Evolutionary conservation across 2,329 filamentous ascomycete species (phyloP).

Genomic region (Remersonia thermophila): DNA sequence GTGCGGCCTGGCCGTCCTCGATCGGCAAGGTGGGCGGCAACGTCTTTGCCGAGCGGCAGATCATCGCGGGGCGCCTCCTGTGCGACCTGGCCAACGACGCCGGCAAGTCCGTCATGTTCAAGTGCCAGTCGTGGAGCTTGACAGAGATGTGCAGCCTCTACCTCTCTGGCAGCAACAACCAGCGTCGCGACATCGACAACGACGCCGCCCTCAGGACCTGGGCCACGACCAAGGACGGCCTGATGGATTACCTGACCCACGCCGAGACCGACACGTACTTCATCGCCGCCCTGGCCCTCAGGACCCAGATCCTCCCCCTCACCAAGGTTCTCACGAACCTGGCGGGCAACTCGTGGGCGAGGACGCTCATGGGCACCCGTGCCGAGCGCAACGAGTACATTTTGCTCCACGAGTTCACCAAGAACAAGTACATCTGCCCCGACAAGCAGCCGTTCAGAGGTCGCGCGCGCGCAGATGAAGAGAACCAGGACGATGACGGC

Average conservation of each 20-base stretch:
- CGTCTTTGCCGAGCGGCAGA: conserved; percentile 84
- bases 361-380: conserved; percentile 87
- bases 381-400: conserved; percentile 99
- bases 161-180: conserved; percentile 52
- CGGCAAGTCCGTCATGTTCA: conserved; percentile 92
- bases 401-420: conserved; percentile 90
- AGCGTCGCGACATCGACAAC: conserved; percentile 75
- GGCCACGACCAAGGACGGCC: conserved; percentile 69
- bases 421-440: conserved; percentile 94
- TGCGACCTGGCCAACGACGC: conserved; percentile 94
- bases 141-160: conserved; percentile 96
- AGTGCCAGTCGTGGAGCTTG: conserved; percentile 95
- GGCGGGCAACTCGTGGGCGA: conserved; percentile 95
- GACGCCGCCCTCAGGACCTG: conserved; percentile 78
- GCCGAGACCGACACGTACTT: conserved; percentile 94
- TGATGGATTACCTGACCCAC: conserved; percentile 89
- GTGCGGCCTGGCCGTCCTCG: conserved; percentile 73
- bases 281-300: conserved; percentile 78
- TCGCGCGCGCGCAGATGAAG: conserved; percentile 60
- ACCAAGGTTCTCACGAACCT: conserved; percentile 94
- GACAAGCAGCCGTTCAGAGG: conserved; percentile 81
- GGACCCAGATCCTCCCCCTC: conserved; percentile 81
- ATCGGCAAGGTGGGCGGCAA: conserved; percentile 78
- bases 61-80: conserved; percentile 77
- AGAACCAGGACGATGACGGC: conserved; percentile 53